phyloP scores from a whole-genome alignment of 2,329 filamentous ascomycete genomes.

The Cladophialophora carrionii region DNA sequence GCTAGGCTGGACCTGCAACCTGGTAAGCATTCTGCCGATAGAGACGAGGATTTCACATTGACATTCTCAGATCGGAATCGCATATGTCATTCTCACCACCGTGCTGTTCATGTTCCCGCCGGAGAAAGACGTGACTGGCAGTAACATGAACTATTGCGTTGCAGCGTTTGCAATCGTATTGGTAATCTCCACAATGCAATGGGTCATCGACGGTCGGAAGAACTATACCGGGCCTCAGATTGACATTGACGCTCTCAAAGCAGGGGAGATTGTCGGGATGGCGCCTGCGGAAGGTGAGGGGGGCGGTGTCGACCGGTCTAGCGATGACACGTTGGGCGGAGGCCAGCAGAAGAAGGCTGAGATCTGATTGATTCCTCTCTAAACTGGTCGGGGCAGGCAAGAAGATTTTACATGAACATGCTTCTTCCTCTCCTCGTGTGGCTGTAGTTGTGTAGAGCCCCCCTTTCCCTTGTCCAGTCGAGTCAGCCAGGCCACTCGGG shows the following conservation, averaged over 20 bases:
- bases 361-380: background rate
- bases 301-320: background rate
- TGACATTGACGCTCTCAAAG: constrained; percentile 45
- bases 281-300: constrained; percentile 20
- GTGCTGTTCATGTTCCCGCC: constrained; percentile 77
- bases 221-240: constrained; percentile 61
- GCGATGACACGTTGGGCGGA: constrained; percentile 23
- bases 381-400: background rate
- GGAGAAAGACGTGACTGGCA: constrained; percentile 63
- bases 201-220: constrained; percentile 64
- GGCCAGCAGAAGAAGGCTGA: constrained; percentile 12
- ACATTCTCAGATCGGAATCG: constrained; percentile 56
- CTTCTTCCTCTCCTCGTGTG: background rate
- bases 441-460: background rate
- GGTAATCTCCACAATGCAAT: constrained; percentile 61
- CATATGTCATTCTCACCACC: constrained; percentile 70
- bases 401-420: background rate
- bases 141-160: constrained; percentile 66
- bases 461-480: background rate
- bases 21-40: constrained; percentile 43
- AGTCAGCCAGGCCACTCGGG: constrained; percentile 65
- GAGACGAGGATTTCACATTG: background rate
- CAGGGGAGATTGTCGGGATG: constrained; percentile 38
- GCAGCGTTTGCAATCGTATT: constrained; percentile 63
- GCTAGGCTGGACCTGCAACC: constrained; percentile 64